Percentiles rank a stretch among this genome's conserved stretches.
Evolutionary conservation across 805 yeast species (phyloP).

Genomic region (Teunomyces pallodes): DNA sequence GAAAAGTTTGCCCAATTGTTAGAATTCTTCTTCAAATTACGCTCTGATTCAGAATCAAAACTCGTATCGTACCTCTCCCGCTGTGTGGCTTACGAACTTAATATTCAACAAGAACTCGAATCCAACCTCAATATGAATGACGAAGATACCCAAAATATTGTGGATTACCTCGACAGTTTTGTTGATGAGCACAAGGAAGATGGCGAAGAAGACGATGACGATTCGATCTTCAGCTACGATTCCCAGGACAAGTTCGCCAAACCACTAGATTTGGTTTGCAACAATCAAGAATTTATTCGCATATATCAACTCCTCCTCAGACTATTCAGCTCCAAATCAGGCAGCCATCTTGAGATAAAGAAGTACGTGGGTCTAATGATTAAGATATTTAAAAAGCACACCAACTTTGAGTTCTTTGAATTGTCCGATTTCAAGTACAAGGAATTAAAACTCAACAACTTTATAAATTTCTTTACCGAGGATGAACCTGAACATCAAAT

Average conservation of each 20-base stretch:
- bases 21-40: slow-evolving; percentile 14
- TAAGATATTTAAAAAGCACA: slow-evolving; percentile 18
- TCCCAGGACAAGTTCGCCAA: neutral
- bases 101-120: slow-evolving; percentile 15
- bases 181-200: slow-evolving; percentile 8
- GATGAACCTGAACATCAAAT: slow-evolving; percentile 7
- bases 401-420: slow-evolving; percentile 16
- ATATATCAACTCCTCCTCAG: slow-evolving; percentile 23
- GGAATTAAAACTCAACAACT: slow-evolving; percentile 16
- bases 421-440: slow-evolving; percentile 14
- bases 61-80: slow-evolving; percentile 15
- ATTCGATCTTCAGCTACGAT: slow-evolving; percentile 21
- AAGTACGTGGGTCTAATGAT: slow-evolving; percentile 22
- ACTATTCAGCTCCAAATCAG: slow-evolving; percentile 16
- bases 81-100: slow-evolving; percentile 19
- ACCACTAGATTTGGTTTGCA: slow-evolving; percentile 13
- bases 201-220: slow-evolving; percentile 9
- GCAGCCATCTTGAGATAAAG: slow-evolving; percentile 8
- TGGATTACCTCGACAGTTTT: slow-evolving; percentile 17
- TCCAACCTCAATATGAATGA: slow-evolving; percentile 11
- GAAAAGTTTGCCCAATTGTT: slow-evolving; percentile 14
- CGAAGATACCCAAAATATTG: slow-evolving; percentile 21
- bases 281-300: slow-evolving; percentile 16
- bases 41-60: slow-evolving; percentile 15
- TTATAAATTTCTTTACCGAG: slow-evolving; percentile 19